A percentile compares a stretch with the other conserved stretches of the same genome.
Evolutionary conservation across 1,284 basidiomycete genomes (phyloP).

Genomic region (Fomes fomentarius): DNA sequence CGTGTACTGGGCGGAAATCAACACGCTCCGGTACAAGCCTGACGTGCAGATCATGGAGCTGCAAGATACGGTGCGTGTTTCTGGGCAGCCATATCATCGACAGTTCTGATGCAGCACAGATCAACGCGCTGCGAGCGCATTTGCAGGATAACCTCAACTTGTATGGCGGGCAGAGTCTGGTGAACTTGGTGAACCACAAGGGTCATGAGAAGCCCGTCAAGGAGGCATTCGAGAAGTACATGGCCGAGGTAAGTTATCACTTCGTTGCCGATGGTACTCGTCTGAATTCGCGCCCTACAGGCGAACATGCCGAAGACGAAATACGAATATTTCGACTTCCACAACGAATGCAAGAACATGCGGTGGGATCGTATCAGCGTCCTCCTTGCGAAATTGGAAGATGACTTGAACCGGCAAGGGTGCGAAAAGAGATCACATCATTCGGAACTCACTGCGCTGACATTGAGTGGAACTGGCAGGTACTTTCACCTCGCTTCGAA

Average conservation of each 20-base stretch:
- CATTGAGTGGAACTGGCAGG: constrained; percentile 39
- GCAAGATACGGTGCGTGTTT: constrained; percentile 69
- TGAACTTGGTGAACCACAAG: constrained; percentile 96
- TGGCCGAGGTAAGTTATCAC: constrained; percentile 54
- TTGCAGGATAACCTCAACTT: constrained; percentile 73
- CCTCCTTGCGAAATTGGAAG: constrained; percentile 79
- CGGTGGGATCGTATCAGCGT: constrained; percentile 92
- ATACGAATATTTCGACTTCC: constrained; percentile 99
- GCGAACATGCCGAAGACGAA: constrained; percentile 69
- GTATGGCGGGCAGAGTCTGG: constrained; percentile 85
- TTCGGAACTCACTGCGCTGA: too few relatives aligned
- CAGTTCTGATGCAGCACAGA: constrained; percentile 43
- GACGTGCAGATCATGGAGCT: constrained; percentile 97
- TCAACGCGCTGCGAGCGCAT: constrained; percentile 75
- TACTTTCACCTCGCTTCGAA: constrained; percentile 73
- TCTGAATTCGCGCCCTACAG: constrained; percentile 37
- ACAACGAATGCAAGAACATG: constrained; percentile 94
- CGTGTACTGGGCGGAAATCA: constrained; percentile 96
- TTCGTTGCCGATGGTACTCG: background rate
- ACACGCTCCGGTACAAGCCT: constrained; percentile 95
- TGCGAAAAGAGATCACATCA: too few relatives aligned
- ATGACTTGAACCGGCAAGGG: constrained; percentile 77
- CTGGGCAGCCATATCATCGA: background rate
- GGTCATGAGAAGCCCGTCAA: constrained; percentile 96
- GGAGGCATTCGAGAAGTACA: constrained; percentile 88